Conservation (phyloP, 2,329 filamentous ascomycete genomes). For the Lachnellula suecica region DNA sequence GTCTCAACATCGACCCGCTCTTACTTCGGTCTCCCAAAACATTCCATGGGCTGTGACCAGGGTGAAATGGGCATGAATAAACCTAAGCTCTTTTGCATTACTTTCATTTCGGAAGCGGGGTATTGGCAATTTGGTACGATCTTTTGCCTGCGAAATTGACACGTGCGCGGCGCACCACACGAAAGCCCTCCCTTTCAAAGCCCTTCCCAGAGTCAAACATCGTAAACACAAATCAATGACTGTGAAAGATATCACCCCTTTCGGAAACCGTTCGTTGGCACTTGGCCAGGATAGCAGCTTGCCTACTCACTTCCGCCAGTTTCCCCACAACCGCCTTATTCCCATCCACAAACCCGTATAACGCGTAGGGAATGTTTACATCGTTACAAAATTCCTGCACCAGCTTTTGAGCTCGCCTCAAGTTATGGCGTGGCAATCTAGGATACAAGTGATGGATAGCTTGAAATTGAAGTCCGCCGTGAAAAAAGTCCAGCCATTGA, state of each 20-base stretch:
- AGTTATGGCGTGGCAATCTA: slow-evolving; percentile 80
- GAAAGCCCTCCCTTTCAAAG: no score
- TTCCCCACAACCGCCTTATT: slow-evolving; percentile 78
- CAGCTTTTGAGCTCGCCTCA: slow-evolving; percentile 70
- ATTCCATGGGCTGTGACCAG: no score
- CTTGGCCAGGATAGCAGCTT: slow-evolving; percentile 74
- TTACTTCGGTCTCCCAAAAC: no score
- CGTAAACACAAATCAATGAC: no score
- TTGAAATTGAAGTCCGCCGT: slow-evolving; percentile 87
- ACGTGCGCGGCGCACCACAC: no score
- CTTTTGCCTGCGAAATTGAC: no score
- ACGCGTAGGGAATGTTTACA: slow-evolving; percentile 78
- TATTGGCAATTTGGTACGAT: no score
- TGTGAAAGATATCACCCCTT: slow-evolving; percentile 32
- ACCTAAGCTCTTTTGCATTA: no score
- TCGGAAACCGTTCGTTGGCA: slow-evolving; percentile 55
- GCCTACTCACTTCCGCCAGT: slow-evolving; percentile 75
- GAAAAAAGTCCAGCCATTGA: slow-evolving; percentile 83
- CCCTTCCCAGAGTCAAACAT: no score
- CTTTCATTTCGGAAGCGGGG: no score
- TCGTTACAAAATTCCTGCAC: slow-evolving; percentile 82
- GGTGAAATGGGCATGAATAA: no score
- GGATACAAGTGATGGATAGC: slow-evolving; percentile 86
- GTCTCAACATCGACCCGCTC: no score
- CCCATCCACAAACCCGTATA: slow-evolving; percentile 81